Evolutionary conservation across 2,329 filamentous ascomycete genomes (phyloP).

Genomic region (Arthrobotrys sphaeroides): DNA sequence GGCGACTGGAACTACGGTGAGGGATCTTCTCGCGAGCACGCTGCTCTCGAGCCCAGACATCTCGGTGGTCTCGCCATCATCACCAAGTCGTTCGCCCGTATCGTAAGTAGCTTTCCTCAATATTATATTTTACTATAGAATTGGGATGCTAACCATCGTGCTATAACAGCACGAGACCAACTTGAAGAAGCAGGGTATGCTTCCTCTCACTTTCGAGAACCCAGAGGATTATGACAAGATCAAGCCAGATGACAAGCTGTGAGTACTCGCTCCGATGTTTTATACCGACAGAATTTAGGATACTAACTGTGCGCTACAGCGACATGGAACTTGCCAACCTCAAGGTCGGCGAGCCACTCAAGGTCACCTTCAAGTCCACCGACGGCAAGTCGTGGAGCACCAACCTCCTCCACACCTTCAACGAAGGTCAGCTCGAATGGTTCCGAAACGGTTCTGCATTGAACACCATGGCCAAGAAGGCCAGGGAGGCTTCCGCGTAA

Average conservation of each 20-base stretch:
- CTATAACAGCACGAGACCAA: slow-evolving; percentile 88
- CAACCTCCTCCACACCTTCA: slow-evolving; percentile 93
- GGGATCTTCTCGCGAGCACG: slow-evolving; percentile 96
- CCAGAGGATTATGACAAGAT: slow-evolving; percentile 99
- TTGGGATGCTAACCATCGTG: slow-evolving; percentile 33
- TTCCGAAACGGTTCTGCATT: slow-evolving; percentile 97
- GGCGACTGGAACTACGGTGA: slow-evolving; percentile 99
- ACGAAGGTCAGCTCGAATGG: slow-evolving; percentile 97
- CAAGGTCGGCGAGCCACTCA: slow-evolving; percentile 90
- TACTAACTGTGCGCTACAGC: slow-evolving; percentile 58
- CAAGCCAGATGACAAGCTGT: slow-evolving; percentile 81
- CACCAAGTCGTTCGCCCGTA: slow-evolving; percentile 94
- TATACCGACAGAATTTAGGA: slow-evolving; percentile 34
- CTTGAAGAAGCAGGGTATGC: slow-evolving; percentile 99
- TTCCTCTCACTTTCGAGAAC: slow-evolving; percentile 93
- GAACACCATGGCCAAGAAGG: slow-evolving; percentile 66
- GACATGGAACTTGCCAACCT: slow-evolving; percentile 90
- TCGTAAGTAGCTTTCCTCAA: slow-evolving; percentile 65
- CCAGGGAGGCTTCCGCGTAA: slow-evolving; percentile 39
- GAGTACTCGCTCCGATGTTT: slow-evolving; percentile 58
- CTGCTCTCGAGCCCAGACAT: slow-evolving; percentile 95
- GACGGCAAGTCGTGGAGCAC: slow-evolving; percentile 82
- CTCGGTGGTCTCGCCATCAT: slow-evolving; percentile 97
- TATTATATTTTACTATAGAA: background rate
- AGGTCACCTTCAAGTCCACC: slow-evolving; percentile 89